Evolutionary conservation across 1,284 basidiomycete species (phyloP), one percentile per base, ranked within the genome.

Genomic region (Caloboletus firmus): DNA sequence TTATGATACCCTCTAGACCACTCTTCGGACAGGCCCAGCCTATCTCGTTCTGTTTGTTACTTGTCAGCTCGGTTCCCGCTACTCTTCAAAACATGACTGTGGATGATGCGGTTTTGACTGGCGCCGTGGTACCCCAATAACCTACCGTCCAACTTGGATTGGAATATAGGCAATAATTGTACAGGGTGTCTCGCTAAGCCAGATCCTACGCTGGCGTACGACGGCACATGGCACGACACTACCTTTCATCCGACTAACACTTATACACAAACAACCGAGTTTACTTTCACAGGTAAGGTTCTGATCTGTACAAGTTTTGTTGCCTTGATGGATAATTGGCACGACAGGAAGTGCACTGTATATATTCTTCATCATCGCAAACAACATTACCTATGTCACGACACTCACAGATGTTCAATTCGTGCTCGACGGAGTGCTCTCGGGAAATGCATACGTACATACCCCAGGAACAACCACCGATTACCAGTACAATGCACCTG

Each of bases 221-320:
- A 63, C 0, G 36, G 41, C 5, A 63, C 64, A 18, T 63, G 62
- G 64, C 62, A 63, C 18, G 64, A 64, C 2, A 5, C 49, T 12
- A 64, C 52, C 6, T 54, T 26, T 17, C 0, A 0, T 32, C 34
- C 49, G 1, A 3, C 10, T 12, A 17, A n/a, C 9, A 17, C 13
- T 0, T 2, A 3, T 30, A 12, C 24, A 2, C 59, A 44, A 40
- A 5, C 1, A 2, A 32, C 63, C 26, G 30, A 59, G 13, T 42
- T 66, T 18, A 54, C 43, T 11, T 64, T 64, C 4, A 54, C 39
- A 31, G 64, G 62, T 54, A 18, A 2, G n/a, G 8, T 4, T 10
- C 8, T 9, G 8, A 7, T 39, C n/a, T 6, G 32, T 10, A 18
- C 1, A 5, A 17, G n/a, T 20, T 2, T 4, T 15, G 4, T 22